These are phyloP conservation scores for Isabelozyma gotoi DNA, from an alignment of 805 yeast genomes.

Conservation along the genomic window DNA sequence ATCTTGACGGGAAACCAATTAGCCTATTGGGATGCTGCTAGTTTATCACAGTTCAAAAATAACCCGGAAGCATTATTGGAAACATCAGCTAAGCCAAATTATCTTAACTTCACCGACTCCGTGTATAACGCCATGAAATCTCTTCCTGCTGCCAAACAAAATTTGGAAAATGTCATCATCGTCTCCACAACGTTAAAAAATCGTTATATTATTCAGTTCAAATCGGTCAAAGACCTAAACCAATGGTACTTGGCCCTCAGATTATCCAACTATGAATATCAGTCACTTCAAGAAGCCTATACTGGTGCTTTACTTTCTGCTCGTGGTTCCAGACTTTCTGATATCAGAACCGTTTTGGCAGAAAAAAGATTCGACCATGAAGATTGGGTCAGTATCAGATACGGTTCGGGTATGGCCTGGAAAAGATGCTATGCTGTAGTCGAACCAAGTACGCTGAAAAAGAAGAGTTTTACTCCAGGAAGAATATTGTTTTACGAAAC, in stretches of 20 bases:
- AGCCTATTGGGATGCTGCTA: slow-evolving; percentile 87
- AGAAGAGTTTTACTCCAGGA: slow-evolving; percentile 54
- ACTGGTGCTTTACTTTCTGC: slow-evolving; percentile 92
- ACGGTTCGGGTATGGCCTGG: slow-evolving; percentile 99
- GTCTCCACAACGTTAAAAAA: slow-evolving; percentile 92
- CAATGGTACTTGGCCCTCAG: slow-evolving; percentile 85
- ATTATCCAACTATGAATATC: slow-evolving; percentile 76
- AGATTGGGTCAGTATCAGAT: slow-evolving; percentile 93
- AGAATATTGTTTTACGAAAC: slow-evolving; percentile 77
- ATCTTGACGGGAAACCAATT: slow-evolving; percentile 86
- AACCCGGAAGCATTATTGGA: slow-evolving; percentile 55
- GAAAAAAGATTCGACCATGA: slow-evolving; percentile 85
- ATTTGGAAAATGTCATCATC: slow-evolving; percentile 75
- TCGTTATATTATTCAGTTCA: slow-evolving; percentile 77
- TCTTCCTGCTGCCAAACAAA: slow-evolving; percentile 63
- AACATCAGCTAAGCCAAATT: slow-evolving; percentile 74
- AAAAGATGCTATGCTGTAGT: slow-evolving; percentile 89
- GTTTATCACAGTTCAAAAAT: slow-evolving; percentile 51
- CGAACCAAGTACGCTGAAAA: slow-evolving; percentile 61
- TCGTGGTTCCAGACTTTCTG: slow-evolving; percentile 85
- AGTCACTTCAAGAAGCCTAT: slow-evolving; percentile 88
- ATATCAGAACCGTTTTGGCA: slow-evolving; percentile 79
- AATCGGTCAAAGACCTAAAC: slow-evolving; percentile 59
- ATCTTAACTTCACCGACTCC: slow-evolving; percentile 89
- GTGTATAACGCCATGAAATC: slow-evolving; percentile 69